Evolutionary conservation across 345 rosid species (phyloP).

Genomic region (Populus pruinosa): DNA sequence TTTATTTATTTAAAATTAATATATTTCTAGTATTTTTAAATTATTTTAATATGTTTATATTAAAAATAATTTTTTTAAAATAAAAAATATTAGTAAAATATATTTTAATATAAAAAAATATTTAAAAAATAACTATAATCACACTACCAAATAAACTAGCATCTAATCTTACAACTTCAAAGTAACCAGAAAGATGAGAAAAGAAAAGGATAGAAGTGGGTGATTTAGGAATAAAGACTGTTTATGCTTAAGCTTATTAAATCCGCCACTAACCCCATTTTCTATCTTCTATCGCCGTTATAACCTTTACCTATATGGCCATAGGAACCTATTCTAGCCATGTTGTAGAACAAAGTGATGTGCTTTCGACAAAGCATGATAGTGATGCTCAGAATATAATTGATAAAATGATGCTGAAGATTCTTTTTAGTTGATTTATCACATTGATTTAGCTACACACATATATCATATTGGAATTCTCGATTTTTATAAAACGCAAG

Average conservation of each 20-base stretch:
- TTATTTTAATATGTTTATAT: no score
- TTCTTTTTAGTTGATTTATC: not conserved
- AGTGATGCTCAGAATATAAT: not conserved
- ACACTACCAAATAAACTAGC: no score
- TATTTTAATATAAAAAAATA: no score
- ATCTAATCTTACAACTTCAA: not conserved
- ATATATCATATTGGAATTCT: no score
- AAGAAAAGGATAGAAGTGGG: not conserved
- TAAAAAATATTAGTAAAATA: no score
- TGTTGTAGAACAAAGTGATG: not conserved
- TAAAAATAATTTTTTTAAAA: no score
- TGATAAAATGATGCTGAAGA: not conserved
- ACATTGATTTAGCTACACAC: not conserved
- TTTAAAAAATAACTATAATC: no score
- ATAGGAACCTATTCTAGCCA: not conserved
- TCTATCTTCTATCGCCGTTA: not conserved
- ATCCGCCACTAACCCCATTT: not conserved
- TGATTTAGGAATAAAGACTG: not conserved
- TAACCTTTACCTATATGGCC: not conserved
- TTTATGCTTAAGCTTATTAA: not conserved
- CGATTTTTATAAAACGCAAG: not conserved
- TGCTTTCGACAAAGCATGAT: not conserved
- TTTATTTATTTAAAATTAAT: no score
- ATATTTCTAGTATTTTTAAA: no score
- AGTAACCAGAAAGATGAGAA: not conserved